Base-by-base conservation (phyloP, 495 filamentous ascomycete genomes). In the Penicillium subrubescens region DNA sequence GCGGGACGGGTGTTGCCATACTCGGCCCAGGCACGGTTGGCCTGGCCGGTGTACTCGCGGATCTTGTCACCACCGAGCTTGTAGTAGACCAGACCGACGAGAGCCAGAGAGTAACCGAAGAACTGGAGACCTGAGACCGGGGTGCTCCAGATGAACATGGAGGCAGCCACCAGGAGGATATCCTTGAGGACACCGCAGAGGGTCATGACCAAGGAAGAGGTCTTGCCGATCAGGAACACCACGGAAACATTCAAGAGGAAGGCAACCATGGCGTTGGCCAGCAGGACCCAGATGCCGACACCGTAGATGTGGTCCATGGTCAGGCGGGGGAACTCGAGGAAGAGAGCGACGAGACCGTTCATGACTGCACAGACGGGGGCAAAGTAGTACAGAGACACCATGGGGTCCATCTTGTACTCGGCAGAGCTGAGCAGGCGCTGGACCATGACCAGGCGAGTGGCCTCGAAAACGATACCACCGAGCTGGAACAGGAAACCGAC, bases 161-260 rank as follows among this genome's bases (percentile, higher is more conserved):
- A 97, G 57, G 92, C 91, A 59, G 83, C 80, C 54, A 99, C 94
- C 33, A 99, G 90, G 63, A 99, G 87, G 68, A 99, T 94, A 83
- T 99, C 95, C 85, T 99, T 99, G 73, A 98, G 88, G 62, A 99
- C 94, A 82, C 95, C 95, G 79, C 92, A 98, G 56, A 99, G 90
- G 43, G 95, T 98, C 77, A 97, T 92, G 73, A 97, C 93, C 48
- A 99, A 87, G 55, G 93, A 94, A 0, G 94, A 97, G 25, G 95
- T 99, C 82, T 92, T 94, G 80, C 95, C 95, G 77, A 99, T 99
- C 82, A 97, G 71, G 86, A 97, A 94, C 31, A 97, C 94, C 54
- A 96, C 92, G 3, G 94, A 94, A 59, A 97, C 90, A 77, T 97
- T 97, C 43, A 97, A 83, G 64, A 92, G 67, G 84, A 97, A 96